Evolutionary conservation across 2,329 filamentous ascomycete species (phyloP).

Genomic region (Calycina herbarum): DNA sequence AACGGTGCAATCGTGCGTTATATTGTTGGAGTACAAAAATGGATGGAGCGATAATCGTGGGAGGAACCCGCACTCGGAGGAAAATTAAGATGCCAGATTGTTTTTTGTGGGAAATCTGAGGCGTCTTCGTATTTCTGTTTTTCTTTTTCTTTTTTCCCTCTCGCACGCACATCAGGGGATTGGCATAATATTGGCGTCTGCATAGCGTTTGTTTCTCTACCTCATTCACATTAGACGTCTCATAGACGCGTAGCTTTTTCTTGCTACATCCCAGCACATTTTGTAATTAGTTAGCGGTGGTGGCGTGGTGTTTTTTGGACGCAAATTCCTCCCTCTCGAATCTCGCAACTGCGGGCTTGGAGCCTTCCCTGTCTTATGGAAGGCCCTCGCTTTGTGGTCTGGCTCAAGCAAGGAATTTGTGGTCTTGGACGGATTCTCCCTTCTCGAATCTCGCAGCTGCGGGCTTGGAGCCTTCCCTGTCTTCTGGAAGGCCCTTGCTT

Average conservation of each 20-base stretch:
- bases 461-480: no score
- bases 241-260: no score
- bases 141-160: background rate
- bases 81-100: slow-evolving; percentile 4
- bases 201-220: background rate
- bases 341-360: no score
- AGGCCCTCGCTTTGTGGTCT: no score
- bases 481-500: no score
- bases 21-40: background rate
- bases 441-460: no score
- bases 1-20: background rate
- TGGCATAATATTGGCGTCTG: background rate
- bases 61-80: background rate
- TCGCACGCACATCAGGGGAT: background rate
- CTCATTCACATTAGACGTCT: background rate
- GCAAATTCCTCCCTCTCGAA: no score
- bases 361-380: no score
- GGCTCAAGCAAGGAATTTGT: no score
- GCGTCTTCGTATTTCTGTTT: background rate
- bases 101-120: background rate
- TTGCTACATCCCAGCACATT: no score
- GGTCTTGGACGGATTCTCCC: no score
- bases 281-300: background rate
- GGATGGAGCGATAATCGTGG: background rate
- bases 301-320: no score